phyloP scores from a whole-genome alignment of 768 basidiomycete species.

The Podaxis rugospora region DNA sequence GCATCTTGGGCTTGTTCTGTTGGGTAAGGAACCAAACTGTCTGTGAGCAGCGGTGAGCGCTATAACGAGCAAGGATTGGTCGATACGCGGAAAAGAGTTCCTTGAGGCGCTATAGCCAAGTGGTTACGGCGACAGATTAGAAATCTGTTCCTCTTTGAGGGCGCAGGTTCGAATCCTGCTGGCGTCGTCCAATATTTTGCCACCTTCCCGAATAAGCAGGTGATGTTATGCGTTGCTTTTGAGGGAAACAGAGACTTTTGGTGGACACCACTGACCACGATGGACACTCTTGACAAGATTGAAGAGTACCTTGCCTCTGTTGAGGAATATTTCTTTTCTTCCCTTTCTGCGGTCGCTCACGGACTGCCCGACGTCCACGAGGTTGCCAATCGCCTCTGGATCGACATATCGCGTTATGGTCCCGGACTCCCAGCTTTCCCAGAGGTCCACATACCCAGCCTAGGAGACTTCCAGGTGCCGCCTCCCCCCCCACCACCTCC shows the following conservation, averaged over 20 bases:
- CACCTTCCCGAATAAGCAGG: constrained; percentile 24
- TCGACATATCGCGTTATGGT: constrained; percentile 78
- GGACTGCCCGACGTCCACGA: constrained; percentile 64
- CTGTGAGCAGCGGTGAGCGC: not conserved
- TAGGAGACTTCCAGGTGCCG: constrained; percentile 68
- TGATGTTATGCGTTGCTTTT: constrained; percentile 43
- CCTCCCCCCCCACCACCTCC: constrained; percentile 62
- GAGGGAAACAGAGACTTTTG: constrained; percentile 13
- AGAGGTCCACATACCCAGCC: constrained; percentile 51
- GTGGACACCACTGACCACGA: constrained; percentile 16
- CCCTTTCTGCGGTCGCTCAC: constrained; percentile 51
- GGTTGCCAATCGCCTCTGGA: constrained; percentile 64
- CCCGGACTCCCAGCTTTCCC: constrained; percentile 56
- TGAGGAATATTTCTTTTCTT: constrained; percentile 57
- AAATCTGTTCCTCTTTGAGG: constrained; percentile 68
- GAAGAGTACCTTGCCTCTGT: constrained; percentile 66
- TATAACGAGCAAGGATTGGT: constrained; percentile 18
- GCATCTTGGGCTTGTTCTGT: constrained; percentile 53
- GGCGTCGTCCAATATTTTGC: constrained; percentile 13
- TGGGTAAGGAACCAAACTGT: not conserved
- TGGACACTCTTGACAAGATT: constrained; percentile 54
- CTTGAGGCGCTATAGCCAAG: constrained; percentile 68
- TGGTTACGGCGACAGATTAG: constrained; percentile 80
- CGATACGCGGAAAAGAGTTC: constrained; percentile 26
- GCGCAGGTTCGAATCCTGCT: constrained; percentile 45